Conservation (phyloP, 352 stramenopile species). For the Globisporangium spiculum region DNA sequence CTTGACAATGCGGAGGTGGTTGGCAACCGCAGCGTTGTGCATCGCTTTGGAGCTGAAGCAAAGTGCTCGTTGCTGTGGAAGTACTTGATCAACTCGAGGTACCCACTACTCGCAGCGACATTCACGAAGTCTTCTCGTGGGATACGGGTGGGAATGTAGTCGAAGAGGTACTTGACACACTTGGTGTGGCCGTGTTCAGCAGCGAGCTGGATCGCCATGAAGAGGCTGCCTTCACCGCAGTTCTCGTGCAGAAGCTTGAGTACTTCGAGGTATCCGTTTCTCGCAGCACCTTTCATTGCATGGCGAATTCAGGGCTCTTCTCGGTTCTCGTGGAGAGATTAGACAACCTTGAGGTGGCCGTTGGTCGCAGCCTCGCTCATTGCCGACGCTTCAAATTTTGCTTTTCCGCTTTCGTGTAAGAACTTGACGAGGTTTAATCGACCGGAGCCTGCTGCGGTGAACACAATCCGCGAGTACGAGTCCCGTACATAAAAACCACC, state of each 20-base stretch:
- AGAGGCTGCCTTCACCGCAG: background rate
- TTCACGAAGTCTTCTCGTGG: background rate
- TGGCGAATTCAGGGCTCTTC: background rate
- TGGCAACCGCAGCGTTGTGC: background rate
- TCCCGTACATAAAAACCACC: no score
- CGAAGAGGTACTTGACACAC: background rate
- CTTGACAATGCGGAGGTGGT: background rate
- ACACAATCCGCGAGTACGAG: background rate
- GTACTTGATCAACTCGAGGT: background rate
- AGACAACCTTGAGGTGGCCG: background rate
- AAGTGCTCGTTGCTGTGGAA: no score
- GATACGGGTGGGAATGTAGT: background rate
- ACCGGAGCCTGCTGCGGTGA: background rate
- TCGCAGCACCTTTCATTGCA: background rate
- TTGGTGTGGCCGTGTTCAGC: background rate
- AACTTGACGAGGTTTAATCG: background rate
- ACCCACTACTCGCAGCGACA: background rate
- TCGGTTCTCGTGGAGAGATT: background rate
- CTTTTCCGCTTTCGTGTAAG: background rate
- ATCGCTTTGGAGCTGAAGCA: background rate
- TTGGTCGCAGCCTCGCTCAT: background rate
- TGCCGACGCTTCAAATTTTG: background rate
- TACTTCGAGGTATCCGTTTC: background rate
- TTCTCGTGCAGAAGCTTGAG: background rate
- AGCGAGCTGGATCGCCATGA: background rate